Evolutionary conservation across 352 stramenopile species (phyloP).

Genomic region (Sclerospora graminicola): DNA sequence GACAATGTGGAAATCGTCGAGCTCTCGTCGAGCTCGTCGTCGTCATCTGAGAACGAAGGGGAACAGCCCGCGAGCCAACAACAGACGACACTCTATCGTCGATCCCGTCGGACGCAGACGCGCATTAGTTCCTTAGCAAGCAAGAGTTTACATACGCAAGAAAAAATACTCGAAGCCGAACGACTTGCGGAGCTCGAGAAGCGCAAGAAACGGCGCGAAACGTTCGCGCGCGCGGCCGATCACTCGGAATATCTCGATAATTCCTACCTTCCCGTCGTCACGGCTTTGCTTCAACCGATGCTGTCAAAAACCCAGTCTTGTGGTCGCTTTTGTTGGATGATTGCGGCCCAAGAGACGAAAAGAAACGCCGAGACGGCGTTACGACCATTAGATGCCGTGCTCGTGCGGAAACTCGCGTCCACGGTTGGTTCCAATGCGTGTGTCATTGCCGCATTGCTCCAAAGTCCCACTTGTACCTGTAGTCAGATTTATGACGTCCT

Average conservation of each 20-base stretch:
- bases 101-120: slow-evolving; percentile 52
- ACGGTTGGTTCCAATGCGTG: slow-evolving; percentile 36
- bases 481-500: slow-evolving; percentile 23
- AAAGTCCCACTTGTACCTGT: slow-evolving; percentile 26
- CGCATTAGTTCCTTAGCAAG: slow-evolving; percentile 49
- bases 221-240: slow-evolving; percentile 32
- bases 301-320: slow-evolving; percentile 21
- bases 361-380: background rate
- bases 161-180: slow-evolving; percentile 45
- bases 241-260: slow-evolving; percentile 67
- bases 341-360: background rate
- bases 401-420: slow-evolving; percentile 39
- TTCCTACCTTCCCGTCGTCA: slow-evolving; percentile 36
- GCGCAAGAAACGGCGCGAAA: slow-evolving; percentile 24
- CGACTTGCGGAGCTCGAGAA: slow-evolving; percentile 27
- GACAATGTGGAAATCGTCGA: slow-evolving; percentile 13
- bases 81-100: slow-evolving; percentile 14
- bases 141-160: slow-evolving; percentile 45
- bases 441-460: slow-evolving; percentile 30
- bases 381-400: slow-evolving; percentile 25
- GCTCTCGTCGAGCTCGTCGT: slow-evolving; percentile 13
- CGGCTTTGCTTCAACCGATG: slow-evolving; percentile 10
- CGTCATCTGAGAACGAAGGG: slow-evolving; percentile 14
- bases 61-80: background rate
- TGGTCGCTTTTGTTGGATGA: slow-evolving; percentile 32